Percentiles rank a stretch among this genome's conserved stretches.
Conservation (phyloP, 2,329 filamentous ascomycete species). For the Lecanicillium sp. region DNA sequence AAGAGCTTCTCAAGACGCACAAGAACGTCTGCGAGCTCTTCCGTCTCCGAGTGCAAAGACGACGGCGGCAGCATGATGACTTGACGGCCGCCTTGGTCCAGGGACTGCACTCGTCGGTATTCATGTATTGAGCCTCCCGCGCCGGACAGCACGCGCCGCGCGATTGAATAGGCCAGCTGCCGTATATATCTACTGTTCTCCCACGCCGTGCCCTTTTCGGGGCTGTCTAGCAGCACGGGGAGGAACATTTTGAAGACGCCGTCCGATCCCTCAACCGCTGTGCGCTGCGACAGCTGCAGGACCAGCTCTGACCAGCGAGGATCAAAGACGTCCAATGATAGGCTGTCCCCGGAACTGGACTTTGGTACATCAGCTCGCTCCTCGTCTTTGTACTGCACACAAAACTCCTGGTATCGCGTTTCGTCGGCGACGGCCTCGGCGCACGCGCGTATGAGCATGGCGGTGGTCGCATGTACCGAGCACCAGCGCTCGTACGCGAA, state of each 20-base stretch:
- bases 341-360: conserved; percentile 7
- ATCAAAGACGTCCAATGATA: conserved; percentile 25
- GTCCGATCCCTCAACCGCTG: not conserved
- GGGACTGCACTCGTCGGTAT: conserved; percentile 30
- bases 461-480: conserved; percentile 23
- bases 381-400: conserved; percentile 26
- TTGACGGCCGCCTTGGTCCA: conserved; percentile 24
- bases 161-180: conserved; percentile 48
- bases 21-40: conserved; percentile 20
- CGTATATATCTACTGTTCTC: conserved; percentile 44
- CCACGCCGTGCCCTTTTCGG: conserved; percentile 51
- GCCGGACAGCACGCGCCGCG: conserved; percentile 23
- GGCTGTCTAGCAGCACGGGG: conserved; percentile 55
- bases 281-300: conserved; percentile 23
- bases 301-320: conserved; percentile 35
- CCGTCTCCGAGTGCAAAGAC: conserved; percentile 12
- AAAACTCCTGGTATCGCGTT: conserved; percentile 25
- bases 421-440: conserved; percentile 17
- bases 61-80: conserved; percentile 16
- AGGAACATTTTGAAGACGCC: conserved; percentile 50
- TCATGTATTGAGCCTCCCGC: conserved; percentile 25
- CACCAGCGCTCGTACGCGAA: conserved; percentile 31
- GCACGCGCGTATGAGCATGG: conserved; percentile 26
- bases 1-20: not conserved
- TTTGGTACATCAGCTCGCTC: conserved; percentile 19